These are phyloP conservation scores for Cutaneotrichosporon sp. DNA, from an alignment of 1,284 basidiomycete species.

Conservation along the genomic window DNA sequence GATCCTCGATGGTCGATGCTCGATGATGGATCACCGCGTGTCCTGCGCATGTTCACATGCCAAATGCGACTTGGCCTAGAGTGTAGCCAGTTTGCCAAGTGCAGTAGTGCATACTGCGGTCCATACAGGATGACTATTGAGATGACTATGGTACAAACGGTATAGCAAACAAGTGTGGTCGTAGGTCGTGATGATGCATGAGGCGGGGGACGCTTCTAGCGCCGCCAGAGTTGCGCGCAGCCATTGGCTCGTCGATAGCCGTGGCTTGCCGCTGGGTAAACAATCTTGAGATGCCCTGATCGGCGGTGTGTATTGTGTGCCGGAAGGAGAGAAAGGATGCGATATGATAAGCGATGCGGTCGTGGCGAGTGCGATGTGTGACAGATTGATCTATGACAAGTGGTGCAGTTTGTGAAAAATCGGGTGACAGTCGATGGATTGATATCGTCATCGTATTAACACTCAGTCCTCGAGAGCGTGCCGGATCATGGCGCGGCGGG, in stretches of 20 bases:
- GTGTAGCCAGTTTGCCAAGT: too few species aligned
- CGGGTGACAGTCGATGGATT: not conserved
- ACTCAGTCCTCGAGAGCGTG: constrained; percentile 17
- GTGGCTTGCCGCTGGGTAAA: too few species aligned
- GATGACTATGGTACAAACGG: not conserved
- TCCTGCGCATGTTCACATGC: too few species aligned
- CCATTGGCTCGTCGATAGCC: too few species aligned
- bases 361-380: too few species aligned
- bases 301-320: not conserved
- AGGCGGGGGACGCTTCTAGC: not conserved
- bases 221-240: not conserved
- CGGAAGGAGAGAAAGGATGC: not conserved
- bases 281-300: too few species aligned
- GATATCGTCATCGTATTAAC: not conserved
- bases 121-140: not conserved
- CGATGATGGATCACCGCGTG: too few species aligned
- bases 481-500: constrained; percentile 20
- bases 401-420: not conserved
- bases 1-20: too few species aligned
- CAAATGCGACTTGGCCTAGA: too few species aligned
- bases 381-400: not conserved
- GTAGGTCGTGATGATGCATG: not conserved
- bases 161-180: not conserved
- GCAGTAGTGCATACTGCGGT: too few species aligned
- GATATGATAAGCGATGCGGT: too few species aligned